Evolutionary conservation across 1,284 basidiomycete species (phyloP).

Genomic region (Anthracocystis panici-leucophaei): DNA sequence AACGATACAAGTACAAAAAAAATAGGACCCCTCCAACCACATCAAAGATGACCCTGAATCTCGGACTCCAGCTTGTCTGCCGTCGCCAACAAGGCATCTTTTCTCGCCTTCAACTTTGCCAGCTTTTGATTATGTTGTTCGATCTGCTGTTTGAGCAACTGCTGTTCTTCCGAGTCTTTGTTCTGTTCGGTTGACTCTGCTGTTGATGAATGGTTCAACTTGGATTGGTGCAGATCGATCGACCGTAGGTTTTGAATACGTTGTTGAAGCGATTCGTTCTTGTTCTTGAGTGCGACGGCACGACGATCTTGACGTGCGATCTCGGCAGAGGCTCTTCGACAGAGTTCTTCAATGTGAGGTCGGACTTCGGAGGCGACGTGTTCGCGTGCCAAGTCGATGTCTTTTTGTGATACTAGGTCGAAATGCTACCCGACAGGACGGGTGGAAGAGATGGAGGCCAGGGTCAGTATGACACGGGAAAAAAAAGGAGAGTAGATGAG

Average conservation of each 20-base stretch:
- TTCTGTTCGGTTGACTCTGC: neutral
- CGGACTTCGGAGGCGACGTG: constrained; percentile 48
- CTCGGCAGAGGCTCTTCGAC: constrained; percentile 29
- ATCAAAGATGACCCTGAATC: neutral
- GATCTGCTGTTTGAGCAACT: constrained; percentile 5
- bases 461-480: neutral
- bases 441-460: neutral
- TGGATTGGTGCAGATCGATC: constrained; percentile 40
- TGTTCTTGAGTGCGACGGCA: constrained; percentile 38
- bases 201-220: constrained; percentile 20
- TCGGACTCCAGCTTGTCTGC: constrained; percentile 31
- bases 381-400: constrained; percentile 37
- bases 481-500: neutral
- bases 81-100: constrained; percentile 23
- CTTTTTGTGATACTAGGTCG: constrained; percentile 43
- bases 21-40: neutral
- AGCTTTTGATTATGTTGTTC: constrained; percentile 9
- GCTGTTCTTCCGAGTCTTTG: constrained; percentile 1
- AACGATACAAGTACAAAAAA: constrained; percentile 17
- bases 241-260: constrained; percentile 32
- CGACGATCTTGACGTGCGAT: constrained; percentile 41
- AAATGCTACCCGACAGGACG: constrained; percentile 19
- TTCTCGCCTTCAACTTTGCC: constrained; percentile 16
- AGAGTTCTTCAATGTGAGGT: constrained; percentile 47
- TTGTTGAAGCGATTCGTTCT: constrained; percentile 34